Evolutionary conservation across 2,329 filamentous ascomycete species (phyloP).

Genomic region (Calonectria pauciramosa): DNA sequence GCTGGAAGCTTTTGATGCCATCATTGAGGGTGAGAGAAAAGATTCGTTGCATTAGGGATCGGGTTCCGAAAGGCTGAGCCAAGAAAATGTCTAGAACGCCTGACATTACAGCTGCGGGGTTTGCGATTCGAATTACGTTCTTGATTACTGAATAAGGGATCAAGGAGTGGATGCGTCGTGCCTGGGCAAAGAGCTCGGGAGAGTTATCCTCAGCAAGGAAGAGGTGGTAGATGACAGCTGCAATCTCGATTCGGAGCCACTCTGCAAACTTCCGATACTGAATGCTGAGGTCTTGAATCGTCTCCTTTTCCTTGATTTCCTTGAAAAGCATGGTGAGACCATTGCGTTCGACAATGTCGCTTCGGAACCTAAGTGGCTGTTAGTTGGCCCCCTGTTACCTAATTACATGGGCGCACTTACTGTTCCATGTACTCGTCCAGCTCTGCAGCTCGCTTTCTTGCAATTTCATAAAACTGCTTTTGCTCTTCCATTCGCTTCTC

Average conservation of each 20-base stretch:
- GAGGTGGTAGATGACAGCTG: conserved; percentile 95
- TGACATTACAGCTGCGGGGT: conserved; percentile 97
- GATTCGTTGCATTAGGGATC: conserved; percentile 93
- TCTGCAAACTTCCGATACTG: conserved; percentile 99
- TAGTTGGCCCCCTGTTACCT: conserved; percentile 24
- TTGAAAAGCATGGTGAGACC: conserved; percentile 93
- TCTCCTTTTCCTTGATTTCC: conserved; percentile 92
- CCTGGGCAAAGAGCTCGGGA: conserved; percentile 93
- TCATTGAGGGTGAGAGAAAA: conserved; percentile 93
- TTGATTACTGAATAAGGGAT: conserved; percentile 95
- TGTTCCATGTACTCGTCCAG: conserved; percentile 98
- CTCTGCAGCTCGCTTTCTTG: conserved; percentile 88
- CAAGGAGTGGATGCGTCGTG: conserved; percentile 93
- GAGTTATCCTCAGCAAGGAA: conserved; percentile 99
- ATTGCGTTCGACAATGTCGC: conserved; percentile 78
- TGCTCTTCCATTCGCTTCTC: conserved; percentile 93
- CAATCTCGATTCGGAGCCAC: conserved; percentile 97
- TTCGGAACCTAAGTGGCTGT: conserved; percentile 66
- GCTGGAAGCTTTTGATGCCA: conserved; percentile 88
- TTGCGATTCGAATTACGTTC: conserved; percentile 96
- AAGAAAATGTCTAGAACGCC: conserved; percentile 94
- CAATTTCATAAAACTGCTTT: conserved; percentile 94
- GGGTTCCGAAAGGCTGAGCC: conserved; percentile 91
- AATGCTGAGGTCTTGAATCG: conserved; percentile 88
- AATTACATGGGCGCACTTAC: conserved; percentile 59